Conservation (phyloP, 345 rosid species). For the Arabis hirsuta region DNA sequence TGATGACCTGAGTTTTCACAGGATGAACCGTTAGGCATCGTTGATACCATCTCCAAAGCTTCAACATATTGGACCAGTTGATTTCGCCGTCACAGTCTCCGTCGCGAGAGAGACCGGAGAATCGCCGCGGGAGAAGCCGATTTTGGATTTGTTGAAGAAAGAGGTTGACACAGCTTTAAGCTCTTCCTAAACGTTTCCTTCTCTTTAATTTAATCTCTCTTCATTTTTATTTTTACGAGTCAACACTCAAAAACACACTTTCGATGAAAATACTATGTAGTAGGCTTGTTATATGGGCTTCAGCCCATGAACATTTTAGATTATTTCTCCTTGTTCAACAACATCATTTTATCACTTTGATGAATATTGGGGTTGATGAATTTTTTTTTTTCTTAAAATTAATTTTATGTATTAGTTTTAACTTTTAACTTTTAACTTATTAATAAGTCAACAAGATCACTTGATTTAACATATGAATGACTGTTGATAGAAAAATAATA, state of each 20-base stretch:
- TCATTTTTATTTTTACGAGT: neutral
- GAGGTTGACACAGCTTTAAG: constrained; percentile 30
- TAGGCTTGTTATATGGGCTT: constrained; percentile 23
- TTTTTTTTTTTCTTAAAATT: too few species aligned
- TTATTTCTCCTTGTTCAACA: too few species aligned
- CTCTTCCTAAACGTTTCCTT: constrained; percentile 26
- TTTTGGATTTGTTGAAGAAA: constrained; percentile 13
- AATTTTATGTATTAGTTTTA: too few species aligned
- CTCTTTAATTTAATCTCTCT: constrained; percentile 28
- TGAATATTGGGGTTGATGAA: too few species aligned
- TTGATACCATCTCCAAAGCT: constrained; percentile 91
- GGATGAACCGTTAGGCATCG: constrained; percentile 70
- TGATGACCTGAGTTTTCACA: constrained; percentile 81
- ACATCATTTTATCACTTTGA: too few species aligned
- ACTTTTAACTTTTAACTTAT: too few species aligned
- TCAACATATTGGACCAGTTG: constrained; percentile 48
- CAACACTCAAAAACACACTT: constrained; percentile 12
- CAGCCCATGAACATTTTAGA: constrained; percentile 9
- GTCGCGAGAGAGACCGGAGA: constrained; percentile 5
- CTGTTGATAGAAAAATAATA: too few species aligned
- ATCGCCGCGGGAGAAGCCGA: constrained; percentile 27
- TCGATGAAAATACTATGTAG: too few species aligned
- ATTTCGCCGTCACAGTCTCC: neutral
- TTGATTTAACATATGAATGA: too few species aligned
- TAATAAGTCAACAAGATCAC: too few species aligned